Evolutionary conservation across 108 stramenopile species (phyloP), one percentile per base, ranked within the genome.

Genomic region (Discostella stelligeroides): DNA sequence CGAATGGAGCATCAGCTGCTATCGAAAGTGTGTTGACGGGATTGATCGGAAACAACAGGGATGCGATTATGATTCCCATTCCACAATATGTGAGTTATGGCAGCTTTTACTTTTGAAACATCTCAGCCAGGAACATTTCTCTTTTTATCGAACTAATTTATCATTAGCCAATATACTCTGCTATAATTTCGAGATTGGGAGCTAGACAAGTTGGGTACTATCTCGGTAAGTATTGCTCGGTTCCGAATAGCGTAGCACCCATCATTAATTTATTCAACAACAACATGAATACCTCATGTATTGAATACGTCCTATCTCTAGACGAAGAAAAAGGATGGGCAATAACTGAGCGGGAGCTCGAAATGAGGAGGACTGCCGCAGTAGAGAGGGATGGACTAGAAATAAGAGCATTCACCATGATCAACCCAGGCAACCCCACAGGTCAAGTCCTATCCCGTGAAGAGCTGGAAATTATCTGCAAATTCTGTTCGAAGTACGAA

Each of bases 361-460:
- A 87, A 41, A 58, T 65, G 53, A 75, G 85, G 56, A 73, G 87
- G 34, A 81, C 83, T 39, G 71, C 81, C 28, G 94, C 94, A 24
- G 72, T 79, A 6, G 74, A 69, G 29, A 74, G 72, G 58, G 84
- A 83, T 47, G 81, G 83, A 39, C 84, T 95, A 37, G 80, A 87
- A n/a, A 78, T 90, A 2, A 75, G 72, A 49, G 95, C 93, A 0
- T 56, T 98, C 7, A 95, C 90, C 0, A 75, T 98, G 37, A 98
- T 98, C 67, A 98, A 98, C 75, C 97, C 97, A 1, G 97, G 97
- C 25, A 98, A 98, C 64, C 97, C 97, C n/a, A 96, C 97, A 2
- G 96, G 97, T 6, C 87, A 95, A 67, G 83, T 90, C 18, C 72
- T 97, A 54, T 65, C 79, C 17, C 81, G 86, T 54, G 81, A 83